These are phyloP conservation scores for Penicillium occitanis DNA, from an alignment of 2,329 filamentous ascomycete genomes.

Conservation along the genomic window DNA sequence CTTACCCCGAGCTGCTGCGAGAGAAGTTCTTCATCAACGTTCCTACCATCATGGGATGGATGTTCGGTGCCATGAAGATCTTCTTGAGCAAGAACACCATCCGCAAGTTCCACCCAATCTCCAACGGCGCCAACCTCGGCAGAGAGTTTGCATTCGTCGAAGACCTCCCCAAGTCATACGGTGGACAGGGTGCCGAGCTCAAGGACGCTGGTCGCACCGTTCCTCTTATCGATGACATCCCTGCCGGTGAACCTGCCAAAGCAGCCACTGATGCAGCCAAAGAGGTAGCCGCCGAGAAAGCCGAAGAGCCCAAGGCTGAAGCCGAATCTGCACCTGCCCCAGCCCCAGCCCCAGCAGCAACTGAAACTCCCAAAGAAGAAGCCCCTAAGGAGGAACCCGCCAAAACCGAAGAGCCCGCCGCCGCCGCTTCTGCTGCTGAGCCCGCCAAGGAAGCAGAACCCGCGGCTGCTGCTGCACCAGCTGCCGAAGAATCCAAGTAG, in stretches of 20 bases:
- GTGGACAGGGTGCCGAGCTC: conserved; percentile 65
- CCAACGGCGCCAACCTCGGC: conserved; percentile 68
- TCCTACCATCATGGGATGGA: conserved; percentile 85
- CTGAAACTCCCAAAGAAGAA: conserved; percentile 25
- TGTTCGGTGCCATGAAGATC: conserved; percentile 72
- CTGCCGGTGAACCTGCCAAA: conserved; percentile 21
- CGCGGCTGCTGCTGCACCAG: conserved; percentile 9
- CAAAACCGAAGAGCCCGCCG: conserved; percentile 17
- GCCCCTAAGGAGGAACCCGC: conserved; percentile 18
- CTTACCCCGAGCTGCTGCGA: conserved; percentile 84
- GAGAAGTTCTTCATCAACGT: conserved; percentile 98
- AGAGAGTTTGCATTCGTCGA: conserved; percentile 61
- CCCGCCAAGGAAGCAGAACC: conserved; percentile 14
- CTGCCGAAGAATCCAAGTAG: conserved; percentile 19
- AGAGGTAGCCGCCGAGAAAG: conserved; percentile 20
- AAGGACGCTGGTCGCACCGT: conserved; percentile 39
- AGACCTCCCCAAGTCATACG: conserved; percentile 72
- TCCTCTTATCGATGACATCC: conserved; percentile 30
- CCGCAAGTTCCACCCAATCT: conserved; percentile 77
- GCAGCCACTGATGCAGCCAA: conserved; percentile 12
- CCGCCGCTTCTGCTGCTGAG: conserved; percentile 3
- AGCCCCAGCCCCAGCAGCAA: neutral
- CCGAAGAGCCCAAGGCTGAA: conserved; percentile 20
- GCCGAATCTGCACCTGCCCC: neutral
- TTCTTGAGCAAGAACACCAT: conserved; percentile 72